These are phyloP conservation scores for Microbotryum intermedium DNA, from an alignment of 1,284 basidiomycete genomes.

Conservation along the genomic window DNA sequence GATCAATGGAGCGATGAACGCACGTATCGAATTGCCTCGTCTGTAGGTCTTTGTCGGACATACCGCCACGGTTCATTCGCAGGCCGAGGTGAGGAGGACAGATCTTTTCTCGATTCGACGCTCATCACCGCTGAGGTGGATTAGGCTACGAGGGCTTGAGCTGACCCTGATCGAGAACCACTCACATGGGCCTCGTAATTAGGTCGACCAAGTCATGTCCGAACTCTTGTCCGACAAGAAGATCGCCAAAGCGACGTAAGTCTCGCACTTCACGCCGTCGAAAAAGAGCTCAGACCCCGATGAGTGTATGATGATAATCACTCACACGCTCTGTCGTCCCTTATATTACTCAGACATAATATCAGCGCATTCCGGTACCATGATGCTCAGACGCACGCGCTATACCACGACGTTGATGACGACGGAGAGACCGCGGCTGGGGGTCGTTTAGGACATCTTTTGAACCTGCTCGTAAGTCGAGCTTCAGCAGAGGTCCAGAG, in stretches of 20 bases:
- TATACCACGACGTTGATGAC: conserved; percentile 50
- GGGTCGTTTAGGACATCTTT: conserved; percentile 69
- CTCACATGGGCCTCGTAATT: background rate
- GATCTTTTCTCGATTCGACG: background rate
- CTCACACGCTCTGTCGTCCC: background rate
- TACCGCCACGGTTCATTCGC: conserved; percentile 11
- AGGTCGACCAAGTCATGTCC: conserved; percentile 25
- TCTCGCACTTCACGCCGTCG: background rate
- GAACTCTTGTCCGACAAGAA: conserved; percentile 22
- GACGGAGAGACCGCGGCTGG: conserved; percentile 88
- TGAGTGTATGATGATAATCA: background rate
- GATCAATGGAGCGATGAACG: too few species aligned
- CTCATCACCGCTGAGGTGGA: too few species aligned
- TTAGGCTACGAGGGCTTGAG: too few species aligned
- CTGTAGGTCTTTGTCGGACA: conserved; percentile 26
- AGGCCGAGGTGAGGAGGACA: conserved; percentile 8
- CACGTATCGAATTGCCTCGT: too few species aligned
- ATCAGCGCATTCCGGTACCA: conserved; percentile 21
- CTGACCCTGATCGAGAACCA: background rate
- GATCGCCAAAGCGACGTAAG: conserved; percentile 23
- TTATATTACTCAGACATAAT: conserved; percentile 17
- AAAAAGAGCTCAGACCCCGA: too few species aligned
- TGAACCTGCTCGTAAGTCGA: conserved; percentile 67
- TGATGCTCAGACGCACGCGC: too few species aligned
- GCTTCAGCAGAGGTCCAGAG: background rate